These are phyloP conservation scores for Diplotaxis tenuifolia DNA, from an alignment of 345 rosid species.

Conservation along the genomic window DNA sequence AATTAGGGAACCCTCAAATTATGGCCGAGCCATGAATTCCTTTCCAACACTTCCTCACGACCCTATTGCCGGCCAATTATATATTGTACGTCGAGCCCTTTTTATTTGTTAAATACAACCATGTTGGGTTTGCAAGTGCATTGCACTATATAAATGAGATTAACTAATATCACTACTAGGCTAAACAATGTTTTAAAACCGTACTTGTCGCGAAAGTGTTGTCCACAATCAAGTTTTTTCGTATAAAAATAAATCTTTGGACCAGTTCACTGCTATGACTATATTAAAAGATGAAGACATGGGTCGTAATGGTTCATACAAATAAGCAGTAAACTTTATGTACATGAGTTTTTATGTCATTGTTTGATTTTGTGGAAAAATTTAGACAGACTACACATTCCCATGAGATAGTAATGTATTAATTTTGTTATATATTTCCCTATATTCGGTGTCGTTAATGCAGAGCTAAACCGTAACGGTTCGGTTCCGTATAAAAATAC, in stretches of 20 bases:
- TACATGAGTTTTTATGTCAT: background rate
- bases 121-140: conserved; percentile 14
- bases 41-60: conserved; percentile 40
- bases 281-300: conserved; percentile 20
- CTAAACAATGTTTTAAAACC: conserved; percentile 1
- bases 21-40: conserved; percentile 30
- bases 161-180: background rate
- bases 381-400: conserved; percentile 28
- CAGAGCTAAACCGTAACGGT: background rate
- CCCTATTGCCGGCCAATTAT: conserved; percentile 29
- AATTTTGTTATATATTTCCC: background rate
- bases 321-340: background rate
- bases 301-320: conserved; percentile 25
- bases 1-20: conserved; percentile 31
- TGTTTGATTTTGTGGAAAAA: background rate
- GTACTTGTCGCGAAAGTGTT: conserved; percentile 28
- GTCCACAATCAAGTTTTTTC: conserved; percentile 18
- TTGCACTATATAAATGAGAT: background rate
- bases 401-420: background rate
- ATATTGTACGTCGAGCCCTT: conserved; percentile 17
- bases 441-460: background rate
- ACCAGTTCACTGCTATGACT: conserved; percentile 14
- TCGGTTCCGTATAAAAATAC: background rate
- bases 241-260: background rate
- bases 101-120: background rate